phyloP scores from a whole-genome alignment of 768 basidiomycete genomes.

The Boletus rufocinnamomeus region DNA sequence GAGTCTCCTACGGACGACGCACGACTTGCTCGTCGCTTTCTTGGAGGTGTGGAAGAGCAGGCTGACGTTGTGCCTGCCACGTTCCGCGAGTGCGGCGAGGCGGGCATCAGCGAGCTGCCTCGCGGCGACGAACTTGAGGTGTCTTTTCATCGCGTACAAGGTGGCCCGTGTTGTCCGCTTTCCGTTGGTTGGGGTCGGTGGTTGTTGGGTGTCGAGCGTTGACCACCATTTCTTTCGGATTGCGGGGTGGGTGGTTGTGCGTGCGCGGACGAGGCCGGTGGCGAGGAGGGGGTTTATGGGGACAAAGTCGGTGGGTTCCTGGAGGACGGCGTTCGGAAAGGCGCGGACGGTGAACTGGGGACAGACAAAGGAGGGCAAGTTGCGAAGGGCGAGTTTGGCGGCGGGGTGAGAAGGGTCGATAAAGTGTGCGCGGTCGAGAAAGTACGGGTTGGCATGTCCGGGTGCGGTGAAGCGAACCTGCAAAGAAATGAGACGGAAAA shows the following conservation, averaged over 20 bases:
- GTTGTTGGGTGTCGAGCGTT: not conserved
- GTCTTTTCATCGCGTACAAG: not conserved
- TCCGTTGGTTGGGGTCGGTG: no score
- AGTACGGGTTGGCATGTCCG: slow-evolving; percentile 16
- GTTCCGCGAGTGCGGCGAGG: slow-evolving; percentile 6
- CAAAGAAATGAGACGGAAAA: not conserved
- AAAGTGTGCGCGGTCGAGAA: slow-evolving; percentile 10
- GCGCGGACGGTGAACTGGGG: slow-evolving; percentile 28
- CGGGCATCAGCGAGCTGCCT: slow-evolving; percentile 10
- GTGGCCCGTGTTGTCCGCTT: not conserved
- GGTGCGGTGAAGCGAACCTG: slow-evolving; percentile 17
- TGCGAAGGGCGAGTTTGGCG: slow-evolving; percentile 8
- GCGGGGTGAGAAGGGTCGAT: slow-evolving; percentile 28
- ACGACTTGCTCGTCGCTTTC: slow-evolving; percentile 28
- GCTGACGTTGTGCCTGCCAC: slow-evolving; percentile 15
- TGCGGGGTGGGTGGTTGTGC: not conserved
- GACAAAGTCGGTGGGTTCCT: slow-evolving; percentile 12
- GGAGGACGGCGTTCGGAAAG: slow-evolving; percentile 25
- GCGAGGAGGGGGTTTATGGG: slow-evolving; percentile 25
- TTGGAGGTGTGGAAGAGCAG: slow-evolving; percentile 26
- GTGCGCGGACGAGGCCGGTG: slow-evolving; percentile 15
- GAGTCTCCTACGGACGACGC: slow-evolving; percentile 24
- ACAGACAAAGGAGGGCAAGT: slow-evolving; percentile 20
- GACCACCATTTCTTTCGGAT: slow-evolving; percentile 1
- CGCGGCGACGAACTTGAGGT: not conserved